These are phyloP conservation scores for Phytopythium sindhum DNA, from an alignment of 352 stramenopile genomes.

Conservation along the genomic window DNA sequence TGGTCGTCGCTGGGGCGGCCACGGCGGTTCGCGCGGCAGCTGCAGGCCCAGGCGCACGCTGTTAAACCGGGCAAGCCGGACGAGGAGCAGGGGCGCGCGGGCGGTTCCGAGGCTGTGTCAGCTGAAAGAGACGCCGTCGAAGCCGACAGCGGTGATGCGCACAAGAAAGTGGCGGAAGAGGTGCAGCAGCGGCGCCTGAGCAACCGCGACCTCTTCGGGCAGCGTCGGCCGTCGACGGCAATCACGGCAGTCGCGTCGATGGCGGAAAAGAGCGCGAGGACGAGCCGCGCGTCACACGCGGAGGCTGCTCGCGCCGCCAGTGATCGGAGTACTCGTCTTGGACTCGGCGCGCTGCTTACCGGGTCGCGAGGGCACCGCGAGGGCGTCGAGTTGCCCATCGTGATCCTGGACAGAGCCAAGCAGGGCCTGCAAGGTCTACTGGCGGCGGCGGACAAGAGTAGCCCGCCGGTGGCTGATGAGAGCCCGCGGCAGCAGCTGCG, in stretches of 20 bases:
- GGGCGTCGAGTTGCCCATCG: neutral
- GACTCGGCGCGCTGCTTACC: neutral
- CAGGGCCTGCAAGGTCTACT: neutral
- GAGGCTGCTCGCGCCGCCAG: neutral
- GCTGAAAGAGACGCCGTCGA: too few species aligned
- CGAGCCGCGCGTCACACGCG: neutral
- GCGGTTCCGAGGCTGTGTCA: neutral
- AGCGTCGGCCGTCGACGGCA: neutral
- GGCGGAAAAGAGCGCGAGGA: neutral
- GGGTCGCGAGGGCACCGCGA: neutral
- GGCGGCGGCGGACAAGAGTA: slow-evolving; percentile 5
- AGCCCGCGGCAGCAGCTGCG: slow-evolving; percentile 27
- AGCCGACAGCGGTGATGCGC: neutral
- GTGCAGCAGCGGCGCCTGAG: neutral
- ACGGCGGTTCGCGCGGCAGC: slow-evolving; percentile 15
- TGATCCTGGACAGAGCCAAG: slow-evolving; percentile 6
- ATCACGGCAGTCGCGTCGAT: neutral
- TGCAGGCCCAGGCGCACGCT: slow-evolving; percentile 17
- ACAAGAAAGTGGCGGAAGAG: neutral
- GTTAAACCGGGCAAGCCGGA: slow-evolving; percentile 1
- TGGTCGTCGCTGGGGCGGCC: slow-evolving; percentile 17
- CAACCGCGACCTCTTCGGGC: slow-evolving; percentile 2
- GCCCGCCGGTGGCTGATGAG: slow-evolving; percentile 16
- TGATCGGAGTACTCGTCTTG: neutral
- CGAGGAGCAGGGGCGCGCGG: slow-evolving; percentile 1